Evolutionary conservation across 140 eudicot genomes (phyloP).

Genomic region (Bidens hawaiensis): DNA sequence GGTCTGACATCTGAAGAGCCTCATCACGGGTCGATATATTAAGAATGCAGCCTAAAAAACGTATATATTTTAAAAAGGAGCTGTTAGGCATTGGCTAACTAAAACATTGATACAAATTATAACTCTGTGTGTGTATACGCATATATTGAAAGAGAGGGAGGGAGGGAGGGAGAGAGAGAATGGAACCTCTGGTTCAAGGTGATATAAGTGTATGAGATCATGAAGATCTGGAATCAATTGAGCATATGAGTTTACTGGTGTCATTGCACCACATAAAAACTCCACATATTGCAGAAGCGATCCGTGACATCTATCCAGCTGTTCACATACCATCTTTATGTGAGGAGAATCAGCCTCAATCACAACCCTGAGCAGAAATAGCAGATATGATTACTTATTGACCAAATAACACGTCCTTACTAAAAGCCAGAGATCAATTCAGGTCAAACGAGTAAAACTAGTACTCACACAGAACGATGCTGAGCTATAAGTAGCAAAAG

Average conservation of each 20-base stretch:
- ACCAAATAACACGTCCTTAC: constrained; percentile 4
- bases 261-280: constrained; percentile 82
- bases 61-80: not conserved
- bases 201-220: constrained; percentile 84
- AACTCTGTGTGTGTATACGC: not conserved
- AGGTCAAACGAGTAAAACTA: not conserved
- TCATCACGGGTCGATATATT: constrained; percentile 96
- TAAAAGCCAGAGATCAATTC: not conserved
- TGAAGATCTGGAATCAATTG: constrained; percentile 79
- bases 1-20: constrained; percentile 75
- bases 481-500: constrained; percentile 95
- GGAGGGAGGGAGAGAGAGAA: no score
- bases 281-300: constrained; percentile 96
- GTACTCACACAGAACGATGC: constrained; percentile 92
- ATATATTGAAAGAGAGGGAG: no score
- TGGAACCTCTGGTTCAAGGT: constrained; percentile 98
- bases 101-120: not conserved
- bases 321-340: constrained; percentile 97
- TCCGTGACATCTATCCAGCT: constrained; percentile 97
- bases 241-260: constrained; percentile 65
- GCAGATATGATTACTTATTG: constrained; percentile 15
- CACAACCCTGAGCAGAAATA: constrained; percentile 64
- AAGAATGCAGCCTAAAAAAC: constrained; percentile 76
- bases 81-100: not conserved
- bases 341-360: constrained; percentile 83